Evolutionary conservation across 2,329 filamentous ascomycete species (phyloP).

Genomic region (Emmonsiellopsis sp.): DNA sequence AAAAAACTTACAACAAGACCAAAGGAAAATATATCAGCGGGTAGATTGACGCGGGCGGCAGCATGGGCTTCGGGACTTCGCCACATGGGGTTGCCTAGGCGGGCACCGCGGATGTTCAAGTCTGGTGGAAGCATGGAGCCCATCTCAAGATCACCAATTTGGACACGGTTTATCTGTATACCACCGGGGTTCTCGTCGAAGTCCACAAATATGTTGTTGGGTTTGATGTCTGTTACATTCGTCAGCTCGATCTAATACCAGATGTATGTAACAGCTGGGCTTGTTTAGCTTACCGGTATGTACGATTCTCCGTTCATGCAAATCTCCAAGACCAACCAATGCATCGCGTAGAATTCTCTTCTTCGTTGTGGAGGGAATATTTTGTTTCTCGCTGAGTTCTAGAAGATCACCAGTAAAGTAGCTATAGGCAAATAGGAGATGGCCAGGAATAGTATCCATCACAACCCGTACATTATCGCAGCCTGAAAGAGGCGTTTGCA

Average conservation of each 20-base stretch:
- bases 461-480: slow-evolving; percentile 7
- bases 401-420: slow-evolving; percentile 6
- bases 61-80: slow-evolving; percentile 6
- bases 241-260: not conserved
- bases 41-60: slow-evolving; percentile 5
- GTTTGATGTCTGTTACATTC: slow-evolving; percentile 7
- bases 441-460: slow-evolving; percentile 6
- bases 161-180: not conserved
- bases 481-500: slow-evolving; percentile 5
- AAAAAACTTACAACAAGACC: slow-evolving; percentile 7
- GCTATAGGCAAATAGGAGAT: slow-evolving; percentile 8
- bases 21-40: slow-evolving; percentile 6
- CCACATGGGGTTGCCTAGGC: slow-evolving; percentile 8
- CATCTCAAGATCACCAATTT: slow-evolving; percentile 7
- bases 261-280: not conserved
- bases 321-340: slow-evolving; percentile 4
- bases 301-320: slow-evolving; percentile 6
- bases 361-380: not conserved
- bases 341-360: slow-evolving; percentile 5
- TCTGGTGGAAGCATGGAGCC: slow-evolving; percentile 3
- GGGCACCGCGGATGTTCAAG: slow-evolving; percentile 6
- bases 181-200: not conserved
- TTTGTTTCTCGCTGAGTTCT: not conserved
- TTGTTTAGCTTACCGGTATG: slow-evolving; percentile 2
- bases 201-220: slow-evolving; percentile 8